Evolutionary conservation across 768 basidiomycete genomes (phyloP).

Genomic region (Suillus plorans): DNA sequence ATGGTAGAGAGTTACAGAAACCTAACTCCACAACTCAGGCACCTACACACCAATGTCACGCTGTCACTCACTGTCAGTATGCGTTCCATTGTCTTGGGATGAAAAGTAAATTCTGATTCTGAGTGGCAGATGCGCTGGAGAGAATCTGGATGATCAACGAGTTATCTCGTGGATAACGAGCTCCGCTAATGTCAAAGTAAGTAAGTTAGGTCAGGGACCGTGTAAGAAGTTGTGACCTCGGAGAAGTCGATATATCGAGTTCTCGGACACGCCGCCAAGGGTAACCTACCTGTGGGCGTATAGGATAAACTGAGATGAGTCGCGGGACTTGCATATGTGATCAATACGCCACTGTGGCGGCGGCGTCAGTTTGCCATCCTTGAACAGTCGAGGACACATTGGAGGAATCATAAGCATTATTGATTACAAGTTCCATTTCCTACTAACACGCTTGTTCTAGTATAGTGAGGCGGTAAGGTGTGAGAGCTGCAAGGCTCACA

Average conservation of each 20-base stretch:
- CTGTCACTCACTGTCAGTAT: neutral
- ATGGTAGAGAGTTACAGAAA: slow-evolving; percentile 1
- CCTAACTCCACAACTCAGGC: slow-evolving; percentile 1
- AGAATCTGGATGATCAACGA: neutral
- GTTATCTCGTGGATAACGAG: neutral
- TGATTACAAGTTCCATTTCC: neutral
- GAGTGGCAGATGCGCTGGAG: neutral
- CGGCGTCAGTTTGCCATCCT: neutral
- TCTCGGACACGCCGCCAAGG: neutral
- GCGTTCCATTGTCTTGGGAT: neutral
- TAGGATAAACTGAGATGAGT: neutral
- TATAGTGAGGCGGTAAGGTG: neutral
- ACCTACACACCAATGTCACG: neutral
- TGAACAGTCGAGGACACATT: neutral
- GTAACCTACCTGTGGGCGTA: neutral
- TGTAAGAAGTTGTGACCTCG: neutral
- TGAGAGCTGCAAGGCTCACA: neutral
- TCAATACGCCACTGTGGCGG: slow-evolving; percentile 1
- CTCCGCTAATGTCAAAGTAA: neutral
- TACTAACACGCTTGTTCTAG: neutral
- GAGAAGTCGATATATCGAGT: neutral
- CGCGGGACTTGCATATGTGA: neutral
- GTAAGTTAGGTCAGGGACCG: neutral
- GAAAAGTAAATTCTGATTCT: too few species aligned
- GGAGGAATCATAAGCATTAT: neutral